Base-by-base conservation (phyloP, 164 flowering plant species). In the Nelumbo lutea region DNA sequence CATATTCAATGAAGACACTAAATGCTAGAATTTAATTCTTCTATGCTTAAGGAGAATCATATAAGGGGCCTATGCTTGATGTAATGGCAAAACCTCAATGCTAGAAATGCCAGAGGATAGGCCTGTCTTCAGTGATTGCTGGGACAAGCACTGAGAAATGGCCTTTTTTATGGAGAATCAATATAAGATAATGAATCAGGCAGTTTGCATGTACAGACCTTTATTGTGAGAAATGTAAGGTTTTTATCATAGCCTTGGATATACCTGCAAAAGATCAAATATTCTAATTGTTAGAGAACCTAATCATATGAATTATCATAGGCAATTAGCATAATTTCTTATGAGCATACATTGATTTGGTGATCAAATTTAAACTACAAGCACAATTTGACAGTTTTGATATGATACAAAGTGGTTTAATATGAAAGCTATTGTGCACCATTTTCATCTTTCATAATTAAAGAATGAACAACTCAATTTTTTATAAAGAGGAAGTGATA, bases 201-300 rank as follows among this genome's bases (percentile, higher is more conserved):
- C 52, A 65, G 15, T 11, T n/a, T 0, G 41, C 38, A 38, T 38
- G 42, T 39, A 14, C 4, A 42, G 6, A 86, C 99, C 94, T 90
- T 92, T 1, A 95, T 51, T 15, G 99, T 95, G 75, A 90, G 83
- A 66, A 95, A 95, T 60, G 87, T 95, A 62, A 95, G 88, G 78
- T 92, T 87, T 70, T 89, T 75, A 0, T 72, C 96, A 60, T 95
- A 95, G 11, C 89, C 99, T 75, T 88, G 97, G 6, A 68, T 72
- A 71, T 73, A 95, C 69, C 99, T 95, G 87, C 76, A 80, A 53
- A 2, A 53, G 61, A 70, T 38, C 57, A 62, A 50, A 46, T 2
- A 56, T 70, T 42, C 38, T 42, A 2, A 62, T 42, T 43, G 52
- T 44, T 0, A 40, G 6, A 62, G 43, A 67, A 47, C 13, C 7